Percentiles rank a stretch among this genome's conserved stretches.
Conservation (phyloP, 1,284 basidiomycete genomes). For the Sporisorium graminicola region DNA sequence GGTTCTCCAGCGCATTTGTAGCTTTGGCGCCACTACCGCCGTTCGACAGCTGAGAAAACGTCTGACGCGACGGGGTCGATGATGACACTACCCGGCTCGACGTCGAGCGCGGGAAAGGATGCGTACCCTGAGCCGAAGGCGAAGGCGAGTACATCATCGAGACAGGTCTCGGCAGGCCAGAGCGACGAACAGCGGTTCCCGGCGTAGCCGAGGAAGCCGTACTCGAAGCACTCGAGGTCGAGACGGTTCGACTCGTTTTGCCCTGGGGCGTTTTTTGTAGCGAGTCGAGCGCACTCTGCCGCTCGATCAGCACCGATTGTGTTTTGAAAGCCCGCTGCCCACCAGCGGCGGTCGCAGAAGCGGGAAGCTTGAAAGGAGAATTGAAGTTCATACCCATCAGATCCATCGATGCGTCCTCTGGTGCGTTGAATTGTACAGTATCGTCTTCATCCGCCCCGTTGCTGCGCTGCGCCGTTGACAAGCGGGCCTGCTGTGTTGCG, state of each 20-base stretch:
- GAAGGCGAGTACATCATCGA: constrained; percentile 47
- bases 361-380: constrained; percentile 44
- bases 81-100: constrained; percentile 21
- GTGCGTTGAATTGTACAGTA: constrained; percentile 48
- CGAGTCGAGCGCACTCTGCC: constrained; percentile 13
- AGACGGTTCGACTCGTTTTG: constrained; percentile 19
- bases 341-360: constrained; percentile 1
- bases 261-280: constrained; percentile 14
- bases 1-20: constrained; percentile 29
- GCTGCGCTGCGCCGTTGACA: background rate
- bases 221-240: constrained; percentile 32
- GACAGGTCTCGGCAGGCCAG: constrained; percentile 49
- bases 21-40: background rate
- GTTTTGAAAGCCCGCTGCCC: constrained; percentile 13
- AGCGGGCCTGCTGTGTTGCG: constrained; percentile 27
- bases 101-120: constrained; percentile 17
- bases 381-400: constrained; percentile 57
- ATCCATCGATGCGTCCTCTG: constrained; percentile 56
- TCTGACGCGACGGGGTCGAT: constrained; percentile 14
- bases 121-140: background rate
- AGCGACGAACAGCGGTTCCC: constrained; percentile 25
- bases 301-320: constrained; percentile 23
- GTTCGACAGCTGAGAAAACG: background rate
- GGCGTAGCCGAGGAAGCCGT: constrained; percentile 13
- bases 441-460: constrained; percentile 39